Conservation (phyloP, 2,329 filamentous ascomycete genomes). For the Pseudogymnoascus verrucosus region DNA sequence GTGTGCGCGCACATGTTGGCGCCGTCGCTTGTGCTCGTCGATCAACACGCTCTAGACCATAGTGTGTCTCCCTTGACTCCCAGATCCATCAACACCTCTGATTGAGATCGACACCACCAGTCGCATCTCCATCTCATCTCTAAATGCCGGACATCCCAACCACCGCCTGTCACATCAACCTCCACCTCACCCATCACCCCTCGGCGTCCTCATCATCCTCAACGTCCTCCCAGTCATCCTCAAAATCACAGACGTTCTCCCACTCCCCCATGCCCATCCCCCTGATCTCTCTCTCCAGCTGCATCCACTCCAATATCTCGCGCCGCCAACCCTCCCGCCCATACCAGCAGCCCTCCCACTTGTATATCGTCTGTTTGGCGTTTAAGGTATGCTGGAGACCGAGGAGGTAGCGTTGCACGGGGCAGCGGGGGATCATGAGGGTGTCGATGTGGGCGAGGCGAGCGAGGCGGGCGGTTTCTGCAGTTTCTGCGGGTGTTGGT, state of each 20-base stretch:
- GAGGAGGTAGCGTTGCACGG: neutral
- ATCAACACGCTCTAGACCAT: neutral
- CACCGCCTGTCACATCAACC: too few species aligned
- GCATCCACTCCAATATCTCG: neutral
- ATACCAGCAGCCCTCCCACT: neutral
- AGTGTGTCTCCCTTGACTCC: neutral
- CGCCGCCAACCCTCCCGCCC: neutral
- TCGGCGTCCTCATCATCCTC: neutral
- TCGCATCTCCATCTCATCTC: neutral
- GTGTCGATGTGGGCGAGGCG: neutral
- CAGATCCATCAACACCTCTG: neutral
- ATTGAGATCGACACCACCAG: neutral
- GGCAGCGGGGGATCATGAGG: neutral
- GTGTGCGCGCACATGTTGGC: neutral
- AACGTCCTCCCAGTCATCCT: neutral
- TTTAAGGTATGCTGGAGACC: neutral
- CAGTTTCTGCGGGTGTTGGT: too few species aligned
- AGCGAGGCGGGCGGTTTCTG: neutral
- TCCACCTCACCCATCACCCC: neutral
- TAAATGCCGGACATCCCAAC: neutral
- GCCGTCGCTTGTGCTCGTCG: neutral
- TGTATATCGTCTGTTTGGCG: neutral
- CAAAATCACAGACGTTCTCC: neutral
- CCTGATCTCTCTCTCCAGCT: neutral
- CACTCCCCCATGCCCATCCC: neutral